These are phyloP conservation scores for Mucor indicus DNA, from an alignment of 371 early-diverging fungal genomes.

Conservation along the genomic window DNA sequence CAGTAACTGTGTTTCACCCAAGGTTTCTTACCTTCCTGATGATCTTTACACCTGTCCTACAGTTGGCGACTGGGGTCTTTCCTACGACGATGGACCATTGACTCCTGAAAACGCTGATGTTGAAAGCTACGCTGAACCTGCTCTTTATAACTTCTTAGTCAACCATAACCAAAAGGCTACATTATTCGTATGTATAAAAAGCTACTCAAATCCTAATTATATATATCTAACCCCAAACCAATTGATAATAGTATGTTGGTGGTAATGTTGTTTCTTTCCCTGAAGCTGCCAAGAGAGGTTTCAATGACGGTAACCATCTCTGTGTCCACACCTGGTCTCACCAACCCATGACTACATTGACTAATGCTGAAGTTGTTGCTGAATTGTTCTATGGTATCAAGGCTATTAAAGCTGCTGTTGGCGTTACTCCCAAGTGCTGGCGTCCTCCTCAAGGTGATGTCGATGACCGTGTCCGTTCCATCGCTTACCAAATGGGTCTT, in stretches of 20 bases:
- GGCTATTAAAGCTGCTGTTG: conserved; percentile 48
- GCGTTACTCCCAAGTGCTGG: no score
- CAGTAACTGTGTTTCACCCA: conserved; percentile 34
- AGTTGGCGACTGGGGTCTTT: conserved; percentile 38
- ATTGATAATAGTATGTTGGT: neutral
- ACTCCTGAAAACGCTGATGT: conserved; percentile 13
- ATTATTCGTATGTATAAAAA: neutral
- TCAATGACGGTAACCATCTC: neutral
- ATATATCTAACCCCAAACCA: neutral
- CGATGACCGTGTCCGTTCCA: conserved; percentile 46
- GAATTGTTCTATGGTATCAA: conserved; percentile 47
- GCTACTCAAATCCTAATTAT: neutral
- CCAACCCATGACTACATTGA: conserved; percentile 46
- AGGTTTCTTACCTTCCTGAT: conserved; percentile 29
- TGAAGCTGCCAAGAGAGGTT: neutral
- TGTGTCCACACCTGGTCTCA: conserved; percentile 52
- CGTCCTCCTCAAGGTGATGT: conserved; percentile 51
- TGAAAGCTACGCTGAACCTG: conserved; percentile 31
- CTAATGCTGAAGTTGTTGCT: conserved; percentile 51
- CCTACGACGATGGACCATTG: conserved; percentile 42
- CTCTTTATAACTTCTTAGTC: conserved; percentile 38
- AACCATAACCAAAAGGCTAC: conserved; percentile 9
- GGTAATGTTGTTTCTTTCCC: neutral
- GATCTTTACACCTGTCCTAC: conserved; percentile 37
- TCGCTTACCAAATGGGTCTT: conserved; percentile 46